These are phyloP conservation scores for Didymella segeticola DNA, from an alignment of 2,329 filamentous ascomycete genomes.

Conservation along the genomic window DNA sequence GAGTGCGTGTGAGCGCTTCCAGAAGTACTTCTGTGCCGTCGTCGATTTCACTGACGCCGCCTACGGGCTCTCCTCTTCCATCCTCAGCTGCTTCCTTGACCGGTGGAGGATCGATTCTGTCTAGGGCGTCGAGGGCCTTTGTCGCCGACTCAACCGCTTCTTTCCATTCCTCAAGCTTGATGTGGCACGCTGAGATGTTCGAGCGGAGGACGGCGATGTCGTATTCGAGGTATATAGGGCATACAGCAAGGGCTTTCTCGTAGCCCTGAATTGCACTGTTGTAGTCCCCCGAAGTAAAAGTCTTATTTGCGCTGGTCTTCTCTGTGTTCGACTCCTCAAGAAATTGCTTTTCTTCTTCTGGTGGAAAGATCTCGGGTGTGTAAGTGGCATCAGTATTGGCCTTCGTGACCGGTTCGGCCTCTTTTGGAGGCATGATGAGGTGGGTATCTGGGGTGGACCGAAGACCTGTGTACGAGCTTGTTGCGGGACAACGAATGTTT, in stretches of 20 bases:
- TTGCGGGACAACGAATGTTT: constrained; percentile 26
- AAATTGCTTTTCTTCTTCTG: constrained; percentile 57
- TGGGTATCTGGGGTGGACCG: not conserved
- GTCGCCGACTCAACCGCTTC: constrained; percentile 78
- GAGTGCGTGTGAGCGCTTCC: constrained; percentile 39
- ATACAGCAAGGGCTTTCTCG: constrained; percentile 77
- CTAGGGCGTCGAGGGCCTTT: constrained; percentile 74
- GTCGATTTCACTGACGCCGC: constrained; percentile 65
- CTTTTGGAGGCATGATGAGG: constrained; percentile 13
- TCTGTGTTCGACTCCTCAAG: constrained; percentile 73
- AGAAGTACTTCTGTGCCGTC: constrained; percentile 52
- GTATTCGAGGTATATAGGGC: constrained; percentile 85
- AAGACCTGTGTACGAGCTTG: not conserved
- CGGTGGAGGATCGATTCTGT: constrained; percentile 60
- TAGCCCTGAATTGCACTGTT: constrained; percentile 82
- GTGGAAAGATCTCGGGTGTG: constrained; percentile 38
- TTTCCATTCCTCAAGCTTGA: constrained; percentile 87
- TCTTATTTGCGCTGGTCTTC: constrained; percentile 77
- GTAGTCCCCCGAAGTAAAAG: constrained; percentile 77
- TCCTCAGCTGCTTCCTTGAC: constrained; percentile 45
- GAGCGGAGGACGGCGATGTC: constrained; percentile 85
- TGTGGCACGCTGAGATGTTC: constrained; percentile 87
- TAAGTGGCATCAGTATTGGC: constrained; percentile 9
- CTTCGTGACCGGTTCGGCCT: constrained; percentile 9
- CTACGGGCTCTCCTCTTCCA: constrained; percentile 54